phyloP scores from a whole-genome alignment of 2,329 filamentous ascomycete genomes.

The Dothistroma pini region DNA sequence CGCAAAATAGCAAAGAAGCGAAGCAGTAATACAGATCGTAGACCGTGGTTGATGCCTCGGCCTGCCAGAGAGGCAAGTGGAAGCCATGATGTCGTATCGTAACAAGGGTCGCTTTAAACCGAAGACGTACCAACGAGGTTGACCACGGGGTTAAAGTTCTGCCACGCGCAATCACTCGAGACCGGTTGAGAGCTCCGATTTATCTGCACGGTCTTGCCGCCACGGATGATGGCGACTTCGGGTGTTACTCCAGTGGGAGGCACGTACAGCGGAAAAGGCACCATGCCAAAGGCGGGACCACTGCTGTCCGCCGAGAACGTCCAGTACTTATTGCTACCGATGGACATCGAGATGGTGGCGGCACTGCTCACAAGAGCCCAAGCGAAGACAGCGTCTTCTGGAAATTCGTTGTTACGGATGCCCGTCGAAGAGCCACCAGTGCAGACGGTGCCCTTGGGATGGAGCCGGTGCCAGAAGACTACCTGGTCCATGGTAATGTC shows the following conservation, averaged over 20 bases:
- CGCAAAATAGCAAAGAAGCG: constrained; percentile 13
- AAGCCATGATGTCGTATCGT: constrained; percentile 4
- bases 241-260: constrained; percentile 29
- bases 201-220: constrained; percentile 26
- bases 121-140: constrained; percentile 32
- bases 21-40: constrained; percentile 4
- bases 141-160: constrained; percentile 39
- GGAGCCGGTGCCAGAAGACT: constrained; percentile 40
- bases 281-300: constrained; percentile 32
- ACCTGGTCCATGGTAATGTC: constrained; percentile 36
- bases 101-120: constrained; percentile 11
- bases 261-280: constrained; percentile 34
- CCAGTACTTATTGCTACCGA: constrained; percentile 36
- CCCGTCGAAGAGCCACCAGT: constrained; percentile 29
- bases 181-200: constrained; percentile 30
- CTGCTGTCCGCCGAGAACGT: constrained; percentile 31
- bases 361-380: constrained; percentile 36
- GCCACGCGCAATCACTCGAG: constrained; percentile 30
- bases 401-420: constrained; percentile 34
- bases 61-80: background rate
- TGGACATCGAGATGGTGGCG: constrained; percentile 33
- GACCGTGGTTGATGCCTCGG: constrained; percentile 12
- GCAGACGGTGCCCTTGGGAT: constrained; percentile 36
- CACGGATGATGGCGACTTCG: constrained; percentile 33
- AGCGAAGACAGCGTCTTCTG: constrained; percentile 38